A percentile compares a stretch with the other conserved stretches of the same genome.
Conservation (phyloP, 257 asterid species). For the Solanum megistacrolobum region DNA sequence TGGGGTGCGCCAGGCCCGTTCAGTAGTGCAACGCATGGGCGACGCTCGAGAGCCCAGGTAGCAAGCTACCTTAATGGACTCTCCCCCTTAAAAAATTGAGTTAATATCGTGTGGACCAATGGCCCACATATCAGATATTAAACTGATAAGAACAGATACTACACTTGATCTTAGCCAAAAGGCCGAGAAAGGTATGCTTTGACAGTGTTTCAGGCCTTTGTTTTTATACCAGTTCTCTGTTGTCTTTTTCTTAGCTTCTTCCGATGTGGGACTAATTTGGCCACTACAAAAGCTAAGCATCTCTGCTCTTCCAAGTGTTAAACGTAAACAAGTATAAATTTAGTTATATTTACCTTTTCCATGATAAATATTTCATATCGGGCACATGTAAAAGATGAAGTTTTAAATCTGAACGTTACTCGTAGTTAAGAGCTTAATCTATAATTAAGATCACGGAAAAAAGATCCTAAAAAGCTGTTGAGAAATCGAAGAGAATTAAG, state of each 20-base stretch:
- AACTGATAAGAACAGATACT: slow-evolving; percentile 26
- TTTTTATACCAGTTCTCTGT: background rate
- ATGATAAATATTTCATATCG: background rate
- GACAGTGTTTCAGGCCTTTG: rapidly evolving
- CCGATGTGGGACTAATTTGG: background rate
- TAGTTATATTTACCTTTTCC: background rate
- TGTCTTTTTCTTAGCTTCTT: background rate
- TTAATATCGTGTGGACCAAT: background rate
- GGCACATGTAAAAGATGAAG: background rate
- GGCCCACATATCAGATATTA: background rate
- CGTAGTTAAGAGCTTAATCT: background rate
- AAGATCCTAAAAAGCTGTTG: background rate
- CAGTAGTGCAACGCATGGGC: background rate
- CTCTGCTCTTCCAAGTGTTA: background rate
- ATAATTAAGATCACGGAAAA: background rate
- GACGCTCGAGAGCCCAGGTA: background rate
- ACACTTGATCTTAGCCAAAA: slow-evolving; percentile 42
- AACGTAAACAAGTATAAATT: background rate
- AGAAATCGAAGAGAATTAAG: background rate
- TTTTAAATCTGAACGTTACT: background rate
- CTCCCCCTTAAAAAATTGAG: background rate
- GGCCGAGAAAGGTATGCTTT: slow-evolving; percentile 32
- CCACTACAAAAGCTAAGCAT: background rate
- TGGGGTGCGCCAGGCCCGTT: background rate
- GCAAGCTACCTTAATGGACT: background rate